phyloP scores from a whole-genome alignment of 192 early-diverging fungal genomes.

The Rhizoclosmatium sp. region DNA sequence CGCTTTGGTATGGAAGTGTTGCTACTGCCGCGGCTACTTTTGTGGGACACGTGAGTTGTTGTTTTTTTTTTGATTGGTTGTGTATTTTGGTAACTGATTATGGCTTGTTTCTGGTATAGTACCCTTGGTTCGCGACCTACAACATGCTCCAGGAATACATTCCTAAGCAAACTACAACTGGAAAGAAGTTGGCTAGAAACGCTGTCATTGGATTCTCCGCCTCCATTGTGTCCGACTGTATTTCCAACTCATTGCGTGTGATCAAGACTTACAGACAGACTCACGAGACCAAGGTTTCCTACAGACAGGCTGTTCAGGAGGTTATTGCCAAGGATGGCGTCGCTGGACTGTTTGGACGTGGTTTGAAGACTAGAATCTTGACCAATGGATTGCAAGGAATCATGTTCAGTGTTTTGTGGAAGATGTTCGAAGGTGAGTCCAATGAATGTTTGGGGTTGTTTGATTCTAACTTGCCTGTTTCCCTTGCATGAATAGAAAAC shows the following conservation, averaged over 20 bases:
- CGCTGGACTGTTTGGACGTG: slow-evolving; percentile 53
- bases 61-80: neutral
- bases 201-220: slow-evolving; percentile 54
- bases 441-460: neutral
- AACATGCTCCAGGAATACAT: slow-evolving; percentile 49
- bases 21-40: slow-evolving; percentile 52
- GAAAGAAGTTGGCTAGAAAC: slow-evolving; percentile 48
- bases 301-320: slow-evolving; percentile 45
- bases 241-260: slow-evolving; percentile 53
- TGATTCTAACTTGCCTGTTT: neutral
- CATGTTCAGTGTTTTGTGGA: slow-evolving; percentile 58
- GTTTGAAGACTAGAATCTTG: slow-evolving; percentile 51
- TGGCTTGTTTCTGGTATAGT: neutral
- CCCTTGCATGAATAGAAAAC: neutral
- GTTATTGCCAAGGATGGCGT: slow-evolving; percentile 56
- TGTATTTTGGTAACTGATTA: too few relatives aligned
- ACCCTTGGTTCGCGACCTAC: slow-evolving; percentile 48
- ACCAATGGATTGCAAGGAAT: slow-evolving; percentile 56
- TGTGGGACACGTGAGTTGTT: slow-evolving; percentile 46
- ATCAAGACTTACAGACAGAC: slow-evolving; percentile 57
- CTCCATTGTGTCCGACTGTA: slow-evolving; percentile 45
- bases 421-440: slow-evolving; percentile 33
- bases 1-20: slow-evolving; percentile 53
- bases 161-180: slow-evolving; percentile 41
- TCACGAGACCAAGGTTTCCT: slow-evolving; percentile 36